Evolutionary conservation across 306 rosid genomes (phyloP).

Genomic region (Medicago lupulina): DNA sequence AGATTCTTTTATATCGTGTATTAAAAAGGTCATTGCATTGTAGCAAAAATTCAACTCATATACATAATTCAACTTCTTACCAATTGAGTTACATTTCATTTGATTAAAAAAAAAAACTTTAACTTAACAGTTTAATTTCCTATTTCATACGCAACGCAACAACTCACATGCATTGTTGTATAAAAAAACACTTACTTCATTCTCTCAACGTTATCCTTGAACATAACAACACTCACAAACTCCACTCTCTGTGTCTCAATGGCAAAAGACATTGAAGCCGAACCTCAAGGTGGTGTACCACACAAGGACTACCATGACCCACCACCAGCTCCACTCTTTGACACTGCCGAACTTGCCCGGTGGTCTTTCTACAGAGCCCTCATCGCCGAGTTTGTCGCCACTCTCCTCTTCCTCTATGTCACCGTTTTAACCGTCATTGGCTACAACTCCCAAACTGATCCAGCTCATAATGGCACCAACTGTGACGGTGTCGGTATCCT

Average conservation of each 20-base stretch:
- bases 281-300: constrained; percentile 19
- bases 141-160: neutral
- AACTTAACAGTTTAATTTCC: too few relatives aligned
- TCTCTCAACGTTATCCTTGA: neutral
- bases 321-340: constrained; percentile 71
- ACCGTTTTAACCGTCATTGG: constrained; percentile 59
- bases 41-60: too few relatives aligned
- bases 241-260: constrained; percentile 30
- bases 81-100: too few relatives aligned
- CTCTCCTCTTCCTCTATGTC: constrained; percentile 80
- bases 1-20: too few relatives aligned
- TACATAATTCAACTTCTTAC: too few relatives aligned
- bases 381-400: constrained; percentile 90
- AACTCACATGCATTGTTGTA: neutral
- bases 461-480: neutral
- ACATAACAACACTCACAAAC: neutral
- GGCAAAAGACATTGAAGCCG: constrained; percentile 54
- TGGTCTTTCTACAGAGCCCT: constrained; percentile 92
- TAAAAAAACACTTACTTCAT: neutral
- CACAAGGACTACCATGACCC: constrained; percentile 81
- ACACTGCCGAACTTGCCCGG: constrained; percentile 55
- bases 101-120: too few relatives aligned
- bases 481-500: constrained; percentile 54
- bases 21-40: too few relatives aligned
- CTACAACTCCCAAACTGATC: constrained; percentile 37